These are phyloP conservation scores for Graphiopsis chlorocephala DNA, from an alignment of 2,329 filamentous ascomycete species.

Conservation along the genomic window DNA sequence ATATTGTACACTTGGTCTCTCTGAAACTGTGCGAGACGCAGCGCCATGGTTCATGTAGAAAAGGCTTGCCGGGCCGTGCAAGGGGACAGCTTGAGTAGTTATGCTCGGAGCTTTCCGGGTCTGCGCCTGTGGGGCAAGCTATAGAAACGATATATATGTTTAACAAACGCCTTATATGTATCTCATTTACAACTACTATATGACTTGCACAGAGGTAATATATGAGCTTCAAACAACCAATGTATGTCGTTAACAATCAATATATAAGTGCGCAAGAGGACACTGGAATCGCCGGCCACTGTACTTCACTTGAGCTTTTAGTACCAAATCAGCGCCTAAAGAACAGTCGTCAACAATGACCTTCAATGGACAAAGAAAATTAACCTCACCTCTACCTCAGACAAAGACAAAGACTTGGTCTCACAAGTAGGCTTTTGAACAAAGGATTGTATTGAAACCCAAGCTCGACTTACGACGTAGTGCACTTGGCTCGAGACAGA, in stretches of 20 bases:
- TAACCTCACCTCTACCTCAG: neutral
- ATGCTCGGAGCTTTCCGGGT: neutral
- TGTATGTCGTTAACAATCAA: neutral
- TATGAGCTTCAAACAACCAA: neutral
- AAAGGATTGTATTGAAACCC: neutral
- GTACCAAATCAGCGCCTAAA: neutral
- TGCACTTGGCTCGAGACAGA: neutral
- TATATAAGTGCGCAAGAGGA: neutral
- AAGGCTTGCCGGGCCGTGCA: neutral
- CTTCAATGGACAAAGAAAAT: neutral
- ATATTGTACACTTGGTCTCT: constrained; percentile 3
- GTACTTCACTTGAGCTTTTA: neutral
- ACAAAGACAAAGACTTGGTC: neutral
- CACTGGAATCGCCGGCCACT: too few relatives aligned
- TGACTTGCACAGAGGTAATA: constrained; percentile 3
- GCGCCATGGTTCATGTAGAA: constrained; percentile 8
- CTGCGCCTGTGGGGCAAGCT: neutral
- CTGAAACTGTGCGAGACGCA: neutral
- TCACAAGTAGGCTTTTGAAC: neutral
- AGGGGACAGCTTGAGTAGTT: neutral
- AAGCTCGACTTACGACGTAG: neutral
- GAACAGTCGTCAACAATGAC: neutral
- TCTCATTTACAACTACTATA: constrained; percentile 1
- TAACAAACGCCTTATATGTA: constrained; percentile 6
- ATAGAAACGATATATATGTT: neutral